phyloP scores from a whole-genome alignment of 768 basidiomycete genomes.

The Jaapia argillacea region DNA sequence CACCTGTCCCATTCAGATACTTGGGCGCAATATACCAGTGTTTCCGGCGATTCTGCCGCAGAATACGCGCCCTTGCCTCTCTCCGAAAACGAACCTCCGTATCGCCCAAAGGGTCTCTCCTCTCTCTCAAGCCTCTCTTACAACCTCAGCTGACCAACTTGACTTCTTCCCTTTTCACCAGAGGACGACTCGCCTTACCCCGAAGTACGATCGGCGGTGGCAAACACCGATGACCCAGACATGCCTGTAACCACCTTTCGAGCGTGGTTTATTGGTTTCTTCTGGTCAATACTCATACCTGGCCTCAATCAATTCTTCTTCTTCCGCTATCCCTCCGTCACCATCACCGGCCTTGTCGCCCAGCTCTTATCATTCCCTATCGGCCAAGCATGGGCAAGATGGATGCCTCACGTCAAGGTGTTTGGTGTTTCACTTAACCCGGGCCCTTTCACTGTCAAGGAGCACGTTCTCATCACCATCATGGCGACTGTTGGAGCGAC shows the following conservation, averaged over 20 bases:
- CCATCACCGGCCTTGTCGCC: slow-evolving; percentile 40
- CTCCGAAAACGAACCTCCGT: too few species aligned
- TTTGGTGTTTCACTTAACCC: slow-evolving; percentile 48
- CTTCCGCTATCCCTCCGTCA: slow-evolving; percentile 49
- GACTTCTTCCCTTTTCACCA: too few species aligned
- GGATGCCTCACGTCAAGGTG: slow-evolving; percentile 42
- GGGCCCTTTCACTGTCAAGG: slow-evolving; percentile 69
- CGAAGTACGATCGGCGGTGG: slow-evolving; percentile 38
- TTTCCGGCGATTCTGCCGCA: too few species aligned
- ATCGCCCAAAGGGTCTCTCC: too few species aligned
- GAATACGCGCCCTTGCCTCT: neutral
- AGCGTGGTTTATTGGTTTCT: slow-evolving; percentile 34
- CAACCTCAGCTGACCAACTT: too few species aligned
- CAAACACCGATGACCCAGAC: slow-evolving; percentile 51
- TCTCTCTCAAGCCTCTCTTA: too few species aligned
- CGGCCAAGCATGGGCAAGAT: slow-evolving; percentile 46
- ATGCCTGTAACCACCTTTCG: slow-evolving; percentile 45
- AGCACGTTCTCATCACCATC: slow-evolving; percentile 47
- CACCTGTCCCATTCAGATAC: too few species aligned
- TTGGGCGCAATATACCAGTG: too few species aligned
- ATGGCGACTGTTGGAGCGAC: slow-evolving; percentile 28
- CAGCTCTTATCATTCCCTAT: slow-evolving; percentile 63
- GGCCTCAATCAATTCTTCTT: slow-evolving; percentile 75
- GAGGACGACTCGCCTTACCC: slow-evolving; percentile 24
- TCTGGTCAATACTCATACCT: slow-evolving; percentile 45